These are phyloP conservation scores for Saccharomycopsis sp. DNA, from an alignment of 805 yeast genomes.

Conservation along the genomic window DNA sequence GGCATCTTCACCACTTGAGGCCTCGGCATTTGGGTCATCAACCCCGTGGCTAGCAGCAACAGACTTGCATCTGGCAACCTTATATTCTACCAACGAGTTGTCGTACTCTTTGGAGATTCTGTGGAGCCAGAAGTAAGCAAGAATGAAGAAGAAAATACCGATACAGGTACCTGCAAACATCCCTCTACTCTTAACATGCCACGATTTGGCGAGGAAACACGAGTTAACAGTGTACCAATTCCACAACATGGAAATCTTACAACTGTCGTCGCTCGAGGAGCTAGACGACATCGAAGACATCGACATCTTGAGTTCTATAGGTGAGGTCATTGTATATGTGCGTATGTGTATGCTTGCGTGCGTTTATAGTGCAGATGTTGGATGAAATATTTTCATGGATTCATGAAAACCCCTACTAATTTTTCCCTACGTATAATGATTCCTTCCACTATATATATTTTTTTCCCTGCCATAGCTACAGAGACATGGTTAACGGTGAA, in stretches of 20 bases:
- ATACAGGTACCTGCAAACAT: conserved; percentile 71
- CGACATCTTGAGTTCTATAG: neutral
- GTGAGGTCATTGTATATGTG: neutral
- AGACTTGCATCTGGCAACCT: conserved; percentile 24
- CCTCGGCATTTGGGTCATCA: conserved; percentile 17
- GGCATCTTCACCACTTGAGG: conserved; percentile 21
- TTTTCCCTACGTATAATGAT: neutral
- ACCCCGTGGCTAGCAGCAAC: conserved; percentile 2
- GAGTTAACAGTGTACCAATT: conserved; percentile 66
- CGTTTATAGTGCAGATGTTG: neutral
- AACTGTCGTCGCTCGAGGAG: neutral
- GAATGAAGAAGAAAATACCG: conserved; percentile 55
- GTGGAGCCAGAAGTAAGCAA: conserved; percentile 52
- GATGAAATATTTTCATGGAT: neutral
- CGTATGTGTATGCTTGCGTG: neutral
- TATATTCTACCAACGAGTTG: conserved; percentile 29
- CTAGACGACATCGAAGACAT: neutral
- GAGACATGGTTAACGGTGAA: neutral
- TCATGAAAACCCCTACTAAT: neutral
- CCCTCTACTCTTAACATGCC: conserved; percentile 55
- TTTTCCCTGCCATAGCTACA: no score
- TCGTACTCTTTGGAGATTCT: conserved; percentile 49
- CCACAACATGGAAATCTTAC: conserved; percentile 47
- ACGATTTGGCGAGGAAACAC: conserved; percentile 54
- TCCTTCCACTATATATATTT: neutral